Base-by-base conservation (phyloP, 306 rosid genomes). In the Dalbergia oliveri region DNA sequence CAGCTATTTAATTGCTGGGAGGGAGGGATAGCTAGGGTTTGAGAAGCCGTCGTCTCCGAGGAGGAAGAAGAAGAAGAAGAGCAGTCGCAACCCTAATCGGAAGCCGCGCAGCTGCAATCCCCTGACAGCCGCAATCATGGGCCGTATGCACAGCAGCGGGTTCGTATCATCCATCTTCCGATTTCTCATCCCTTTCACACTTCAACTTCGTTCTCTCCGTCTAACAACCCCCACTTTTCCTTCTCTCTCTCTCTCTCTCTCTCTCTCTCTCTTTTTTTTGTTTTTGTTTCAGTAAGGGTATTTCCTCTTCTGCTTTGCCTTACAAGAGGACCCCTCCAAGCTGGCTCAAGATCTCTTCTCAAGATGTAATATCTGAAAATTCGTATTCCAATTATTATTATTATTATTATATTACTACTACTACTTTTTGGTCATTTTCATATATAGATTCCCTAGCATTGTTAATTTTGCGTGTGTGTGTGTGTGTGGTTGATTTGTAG, bases 111-210 rank as follows among this genome's bases (percentile, higher is more conserved):
- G 31, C 31, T 26, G 3, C 31, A 26, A 26, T 26, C 31, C 31
- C 1, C 31, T 26, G 31, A 26, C 31, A 63, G 39, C 41, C 41
- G 15, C 80, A 75, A 75, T 81, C 82, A 93, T 93, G 98, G 98
- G 98, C 58, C 90, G 98, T 18, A 93, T 93, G 98, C 98, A 93
- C 75, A 93, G 98, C 41, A 62, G 88, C 67, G 98, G 98, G 97
- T 94, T 81, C 64, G 91, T 83, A 37, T 37, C 1, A 2, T 13
- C 35, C 15, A 35, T 65, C 61, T n/a, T 69, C 31, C 45, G 13
- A 69, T 1, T 26, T 50, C 65, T 13, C 44, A 6, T 33, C 34
- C 34, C 21, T 5, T 5, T 16, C n/a, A n/a, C n/a, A 6, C 9
- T 4, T 62, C 61, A 8, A 9, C 2, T 53, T 76, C 8, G 2